These are phyloP conservation scores for Fusarium tupiense DNA, from an alignment of 2,329 filamentous ascomycete species.

Conservation along the genomic window DNA sequence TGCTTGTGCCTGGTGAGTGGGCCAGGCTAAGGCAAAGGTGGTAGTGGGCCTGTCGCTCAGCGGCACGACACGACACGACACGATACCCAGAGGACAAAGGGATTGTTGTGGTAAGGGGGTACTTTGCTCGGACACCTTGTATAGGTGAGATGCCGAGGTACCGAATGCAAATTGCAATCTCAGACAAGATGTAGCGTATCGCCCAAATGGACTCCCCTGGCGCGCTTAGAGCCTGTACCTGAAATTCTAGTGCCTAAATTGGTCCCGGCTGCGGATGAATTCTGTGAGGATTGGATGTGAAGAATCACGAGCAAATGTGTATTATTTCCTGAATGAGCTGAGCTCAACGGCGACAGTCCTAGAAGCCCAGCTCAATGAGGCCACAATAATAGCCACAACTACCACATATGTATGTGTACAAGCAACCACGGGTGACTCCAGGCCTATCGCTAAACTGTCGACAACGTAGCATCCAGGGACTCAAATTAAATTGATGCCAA, in stretches of 20 bases:
- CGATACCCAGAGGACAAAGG: constrained; percentile 3
- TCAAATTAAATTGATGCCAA: constrained; percentile 22
- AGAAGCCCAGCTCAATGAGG: constrained; percentile 16
- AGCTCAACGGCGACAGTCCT: neutral
- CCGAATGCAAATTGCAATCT: constrained; percentile 10
- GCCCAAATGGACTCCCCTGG: constrained; percentile 16
- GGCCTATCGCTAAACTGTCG: neutral
- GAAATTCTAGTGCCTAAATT: constrained; percentile 19
- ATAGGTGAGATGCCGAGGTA: constrained; percentile 18
- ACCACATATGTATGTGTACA: neutral
- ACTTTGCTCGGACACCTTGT: neutral
- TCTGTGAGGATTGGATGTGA: constrained; percentile 12
- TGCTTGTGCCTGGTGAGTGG: constrained; percentile 22
- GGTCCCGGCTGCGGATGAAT: neutral
- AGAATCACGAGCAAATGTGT: neutral
- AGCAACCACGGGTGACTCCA: neutral
- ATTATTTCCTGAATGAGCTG: neutral
- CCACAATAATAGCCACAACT: neutral
- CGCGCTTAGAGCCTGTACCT: constrained; percentile 23
- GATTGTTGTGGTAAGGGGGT: constrained; percentile 10
- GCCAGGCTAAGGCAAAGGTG: neutral
- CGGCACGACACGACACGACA: constrained; percentile 12
- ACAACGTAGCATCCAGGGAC: constrained; percentile 1
- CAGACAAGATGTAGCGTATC: constrained; percentile 12
- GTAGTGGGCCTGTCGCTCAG: constrained; percentile 1